Percentiles rank a stretch among this genome's conserved stretches.
These are phyloP conservation scores for Vitis riparia DNA, from an alignment of 164 flowering plant genomes.

Conservation along the genomic window DNA sequence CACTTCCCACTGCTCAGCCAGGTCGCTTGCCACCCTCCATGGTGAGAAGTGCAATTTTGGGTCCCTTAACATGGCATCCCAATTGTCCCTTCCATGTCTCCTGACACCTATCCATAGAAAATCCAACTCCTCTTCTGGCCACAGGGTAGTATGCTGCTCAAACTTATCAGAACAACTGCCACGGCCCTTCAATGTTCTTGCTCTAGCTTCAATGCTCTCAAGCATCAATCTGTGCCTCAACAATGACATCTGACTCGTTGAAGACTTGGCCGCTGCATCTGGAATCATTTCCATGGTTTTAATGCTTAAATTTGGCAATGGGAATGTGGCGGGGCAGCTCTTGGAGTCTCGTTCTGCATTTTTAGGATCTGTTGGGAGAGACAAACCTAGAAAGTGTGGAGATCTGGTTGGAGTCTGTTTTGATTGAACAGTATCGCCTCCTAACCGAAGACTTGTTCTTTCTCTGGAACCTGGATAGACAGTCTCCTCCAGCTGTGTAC, in stretches of 20 bases:
- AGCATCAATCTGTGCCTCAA: conserved; percentile 46
- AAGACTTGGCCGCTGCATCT: conserved; percentile 19
- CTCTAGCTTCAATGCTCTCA: conserved; percentile 38
- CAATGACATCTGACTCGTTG: conserved; percentile 15
- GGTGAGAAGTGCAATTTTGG: conserved; percentile 51
- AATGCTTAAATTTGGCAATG: conserved; percentile 8
- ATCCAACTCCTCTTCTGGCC: conserved; percentile 77
- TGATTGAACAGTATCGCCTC: conserved; percentile 8
- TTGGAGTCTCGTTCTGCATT: conserved; percentile 5
- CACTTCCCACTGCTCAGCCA: conserved; percentile 57
- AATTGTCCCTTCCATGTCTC: conserved; percentile 63
- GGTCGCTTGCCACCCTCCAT: conserved; percentile 44
- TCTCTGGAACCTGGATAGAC: conserved; percentile 12
- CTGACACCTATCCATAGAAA: conserved; percentile 76
- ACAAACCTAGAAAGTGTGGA: conserved; percentile 21
- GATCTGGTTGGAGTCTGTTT: conserved; percentile 11
- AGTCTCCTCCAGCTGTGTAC: conserved; percentile 10
- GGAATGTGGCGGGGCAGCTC: conserved; percentile 6
- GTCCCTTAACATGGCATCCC: conserved; percentile 61
- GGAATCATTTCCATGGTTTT: conserved; percentile 10
- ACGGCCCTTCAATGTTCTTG: conserved; percentile 26
- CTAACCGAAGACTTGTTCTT: conserved; percentile 3
- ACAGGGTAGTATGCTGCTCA: conserved; percentile 17
- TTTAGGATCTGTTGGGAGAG: conserved; percentile 21
- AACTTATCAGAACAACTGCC: conserved; percentile 23